phyloP scores from a whole-genome alignment of 2,329 filamentous ascomycete genomes.

The Zasmidium citrigriseum region DNA sequence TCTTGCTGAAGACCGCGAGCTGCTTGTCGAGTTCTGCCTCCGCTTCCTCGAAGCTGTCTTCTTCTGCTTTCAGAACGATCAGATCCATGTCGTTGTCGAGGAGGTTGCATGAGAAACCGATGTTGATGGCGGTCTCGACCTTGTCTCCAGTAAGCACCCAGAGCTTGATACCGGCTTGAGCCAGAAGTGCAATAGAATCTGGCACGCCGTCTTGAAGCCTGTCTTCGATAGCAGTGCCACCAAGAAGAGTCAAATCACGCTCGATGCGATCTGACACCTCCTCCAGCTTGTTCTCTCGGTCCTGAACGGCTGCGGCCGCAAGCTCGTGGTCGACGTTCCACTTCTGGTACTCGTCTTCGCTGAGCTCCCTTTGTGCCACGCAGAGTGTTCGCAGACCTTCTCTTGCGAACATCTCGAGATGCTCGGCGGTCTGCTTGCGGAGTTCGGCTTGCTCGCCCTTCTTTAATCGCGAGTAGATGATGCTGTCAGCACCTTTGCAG shows the following conservation, averaged over 20 bases:
- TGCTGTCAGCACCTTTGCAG: slow-evolving; percentile 96
- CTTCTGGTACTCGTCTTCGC: slow-evolving; percentile 76
- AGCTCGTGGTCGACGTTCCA: slow-evolving; percentile 89
- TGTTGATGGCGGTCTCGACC: slow-evolving; percentile 99
- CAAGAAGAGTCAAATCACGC: slow-evolving; percentile 81
- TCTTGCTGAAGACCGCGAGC: slow-evolving; percentile 72
- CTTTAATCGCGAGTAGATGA: slow-evolving; percentile 90
- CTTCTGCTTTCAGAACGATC: slow-evolving; percentile 81
- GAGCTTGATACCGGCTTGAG: slow-evolving; percentile 92
- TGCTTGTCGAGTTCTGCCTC: slow-evolving; percentile 74
- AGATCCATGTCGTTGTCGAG: slow-evolving; percentile 98
- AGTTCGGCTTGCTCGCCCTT: slow-evolving; percentile 84
- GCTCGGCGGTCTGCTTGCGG: slow-evolving; percentile 80
- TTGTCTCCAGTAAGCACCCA: slow-evolving; percentile 99
- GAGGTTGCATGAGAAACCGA: slow-evolving; percentile 97
- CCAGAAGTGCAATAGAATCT: slow-evolving; percentile 89
- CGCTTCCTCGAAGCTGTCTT: slow-evolving; percentile 66
- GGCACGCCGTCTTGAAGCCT: slow-evolving; percentile 94
- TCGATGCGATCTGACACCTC: slow-evolving; percentile 88
- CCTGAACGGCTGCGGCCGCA: slow-evolving; percentile 78
- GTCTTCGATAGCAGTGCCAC: slow-evolving; percentile 96
- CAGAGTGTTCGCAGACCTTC: slow-evolving; percentile 94
- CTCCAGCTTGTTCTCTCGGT: slow-evolving; percentile 92
- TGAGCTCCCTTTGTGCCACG: slow-evolving; percentile 79
- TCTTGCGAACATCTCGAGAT: slow-evolving; percentile 93